Conservation (phyloP, 2,329 filamentous ascomycete genomes). For the Aspergillus awamori region DNA sequence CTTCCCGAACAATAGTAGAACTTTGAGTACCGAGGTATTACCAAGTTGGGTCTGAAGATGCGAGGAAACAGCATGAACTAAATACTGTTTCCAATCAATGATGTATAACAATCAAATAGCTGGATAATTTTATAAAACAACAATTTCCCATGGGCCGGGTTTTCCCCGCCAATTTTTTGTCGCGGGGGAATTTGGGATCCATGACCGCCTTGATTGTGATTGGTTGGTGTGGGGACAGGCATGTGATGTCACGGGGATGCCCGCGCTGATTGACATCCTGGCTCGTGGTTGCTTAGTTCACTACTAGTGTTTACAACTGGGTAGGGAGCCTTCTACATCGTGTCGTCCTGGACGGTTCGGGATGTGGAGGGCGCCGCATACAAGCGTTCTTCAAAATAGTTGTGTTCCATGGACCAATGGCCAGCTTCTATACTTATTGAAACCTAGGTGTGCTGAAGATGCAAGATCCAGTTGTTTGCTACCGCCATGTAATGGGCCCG, state of each 20-base stretch:
- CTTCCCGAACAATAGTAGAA: constrained; percentile 3
- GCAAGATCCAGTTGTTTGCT: no score
- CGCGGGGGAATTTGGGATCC: constrained; percentile 11
- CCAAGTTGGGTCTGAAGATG: neutral
- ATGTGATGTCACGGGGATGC: constrained; percentile 18
- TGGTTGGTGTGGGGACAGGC: constrained; percentile 7
- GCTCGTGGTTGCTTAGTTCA: neutral
- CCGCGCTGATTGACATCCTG: neutral
- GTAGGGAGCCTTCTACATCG: no score
- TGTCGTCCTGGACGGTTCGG: neutral
- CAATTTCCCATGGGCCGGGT: constrained; percentile 10
- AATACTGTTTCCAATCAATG: neutral
- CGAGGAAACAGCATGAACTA: constrained; percentile 6
- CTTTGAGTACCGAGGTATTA: neutral
- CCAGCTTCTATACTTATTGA: no score
- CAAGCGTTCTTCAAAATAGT: no score
- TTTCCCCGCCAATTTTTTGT: constrained; percentile 33
- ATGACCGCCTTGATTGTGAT: constrained; percentile 20
- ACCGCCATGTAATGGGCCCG: no score
- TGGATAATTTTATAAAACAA: neutral
- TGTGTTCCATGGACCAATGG: no score
- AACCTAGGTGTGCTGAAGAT: no score
- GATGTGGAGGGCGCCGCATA: neutral
- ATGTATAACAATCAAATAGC: constrained; percentile 6
- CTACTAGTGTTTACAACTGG: neutral